These are phyloP conservation scores for Podospora australis DNA, from an alignment of 495 filamentous ascomycete genomes.

Conservation along the genomic window DNA sequence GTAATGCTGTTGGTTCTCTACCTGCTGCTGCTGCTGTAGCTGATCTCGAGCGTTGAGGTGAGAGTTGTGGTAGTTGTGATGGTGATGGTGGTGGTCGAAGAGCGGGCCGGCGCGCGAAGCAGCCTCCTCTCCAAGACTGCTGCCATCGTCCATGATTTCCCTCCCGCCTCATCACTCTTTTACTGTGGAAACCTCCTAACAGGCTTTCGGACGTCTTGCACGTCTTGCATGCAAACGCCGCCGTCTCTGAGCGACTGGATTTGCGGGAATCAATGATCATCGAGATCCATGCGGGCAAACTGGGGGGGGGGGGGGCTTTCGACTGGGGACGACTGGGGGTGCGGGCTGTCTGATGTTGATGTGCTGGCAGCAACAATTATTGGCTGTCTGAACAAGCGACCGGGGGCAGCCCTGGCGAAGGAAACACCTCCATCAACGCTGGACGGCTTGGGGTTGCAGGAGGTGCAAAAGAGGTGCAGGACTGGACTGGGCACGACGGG, in stretches of 20 bases:
- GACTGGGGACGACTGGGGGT: conserved; percentile 12
- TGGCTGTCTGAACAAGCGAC: conserved; percentile 19
- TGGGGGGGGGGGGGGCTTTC: background rate
- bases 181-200: conserved; percentile 4
- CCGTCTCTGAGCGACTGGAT: conserved; percentile 15
- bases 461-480: too few species aligned
- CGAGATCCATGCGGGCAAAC: conserved; percentile 26
- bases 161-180: conserved; percentile 20
- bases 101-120: conserved; percentile 20
- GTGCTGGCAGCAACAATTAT: conserved; percentile 30
- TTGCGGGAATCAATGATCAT: conserved; percentile 22
- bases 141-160: conserved; percentile 33
- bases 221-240: conserved; percentile 13
- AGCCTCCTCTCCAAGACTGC: conserved; percentile 26
- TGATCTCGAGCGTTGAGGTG: too few species aligned
- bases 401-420: conserved; percentile 6
- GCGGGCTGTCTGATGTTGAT: conserved; percentile 29
- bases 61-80: conserved; percentile 16
- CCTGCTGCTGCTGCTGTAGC: conserved; percentile 7
- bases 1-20: conserved; percentile 11
- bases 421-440: conserved; percentile 1
- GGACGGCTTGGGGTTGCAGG: too few species aligned
- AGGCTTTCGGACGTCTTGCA: conserved; percentile 1
- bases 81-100: conserved; percentile 22
- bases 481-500: too few species aligned